Conservation (phyloP, 345 rosid genomes). For the Acer saccharum region DNA sequence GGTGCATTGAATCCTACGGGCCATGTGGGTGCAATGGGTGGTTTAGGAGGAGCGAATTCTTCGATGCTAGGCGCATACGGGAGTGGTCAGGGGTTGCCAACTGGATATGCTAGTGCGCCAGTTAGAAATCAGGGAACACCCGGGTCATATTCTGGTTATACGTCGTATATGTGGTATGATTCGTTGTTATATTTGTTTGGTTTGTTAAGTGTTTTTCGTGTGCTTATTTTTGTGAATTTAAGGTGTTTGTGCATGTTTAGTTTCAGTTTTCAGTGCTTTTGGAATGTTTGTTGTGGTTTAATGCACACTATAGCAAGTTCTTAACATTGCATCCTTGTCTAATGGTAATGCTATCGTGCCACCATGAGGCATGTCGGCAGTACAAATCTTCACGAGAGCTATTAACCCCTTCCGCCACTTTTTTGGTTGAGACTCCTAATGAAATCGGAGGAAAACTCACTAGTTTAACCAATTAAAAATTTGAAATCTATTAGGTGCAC, state of each 20-base stretch:
- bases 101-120: conserved; percentile 30
- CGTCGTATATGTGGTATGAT: conserved; percentile 54
- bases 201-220: conserved; percentile 14
- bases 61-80: conserved; percentile 32
- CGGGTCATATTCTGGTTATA: conserved; percentile 42
- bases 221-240: conserved; percentile 12
- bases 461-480: background rate
- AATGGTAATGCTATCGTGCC: background rate
- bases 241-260: background rate
- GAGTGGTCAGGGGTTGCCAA: conserved; percentile 36
- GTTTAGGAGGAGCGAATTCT: conserved; percentile 33
- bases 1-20: conserved; percentile 30
- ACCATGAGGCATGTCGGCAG: background rate
- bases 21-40: conserved; percentile 33
- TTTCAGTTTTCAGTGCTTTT: background rate
- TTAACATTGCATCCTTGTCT: background rate
- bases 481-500: background rate
- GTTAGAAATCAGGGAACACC: conserved; percentile 37
- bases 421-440: background rate
- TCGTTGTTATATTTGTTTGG: background rate
- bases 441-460: background rate
- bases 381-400: too few relatives aligned
- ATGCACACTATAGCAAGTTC: background rate
- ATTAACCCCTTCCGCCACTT: background rate
- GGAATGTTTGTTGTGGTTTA: background rate